Evolutionary conservation across 2,329 filamentous ascomycete genomes (phyloP), one percentile per base, ranked within the genome.

Genomic region (Endothia cerciana): DNA sequence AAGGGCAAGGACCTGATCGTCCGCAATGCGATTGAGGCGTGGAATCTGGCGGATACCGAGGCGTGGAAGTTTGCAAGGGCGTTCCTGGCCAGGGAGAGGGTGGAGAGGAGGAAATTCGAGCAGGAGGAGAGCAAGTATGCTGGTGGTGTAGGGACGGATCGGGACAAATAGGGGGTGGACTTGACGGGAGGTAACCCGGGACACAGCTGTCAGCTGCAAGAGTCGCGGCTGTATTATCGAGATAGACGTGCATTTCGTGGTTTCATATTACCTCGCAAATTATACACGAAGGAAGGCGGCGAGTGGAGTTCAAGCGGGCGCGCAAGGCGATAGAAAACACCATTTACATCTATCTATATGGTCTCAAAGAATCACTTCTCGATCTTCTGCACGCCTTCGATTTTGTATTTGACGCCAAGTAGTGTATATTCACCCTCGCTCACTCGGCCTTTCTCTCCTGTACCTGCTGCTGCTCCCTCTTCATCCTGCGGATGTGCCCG

Each of bases 51-150:
- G 0, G 91, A 94, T 72, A 89, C 88, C 1, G 91, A 94, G 77
- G 87, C 88, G 1, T 94, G 91, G 91, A 87, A 86, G 72, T 94
- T 94, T 73, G 84, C 88, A 5, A 80, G 88, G 45, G 90, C 91
- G 0, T 92, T 85, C 69, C 79, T 88, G 60, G 90, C 89, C 22
- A 79, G 90, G 45, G 80, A 84, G 51, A 78, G 82, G 33, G 80
- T 89, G 56, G 90, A 93, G 80, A 80, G 90, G 65, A 75, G 81
- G 70, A 81, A 85, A 72, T 94, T 90, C 89, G 89, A 92, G 74
- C 85, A 89, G 68, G 85, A 90, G 67, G 89, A 92, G 78, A 83
- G 83, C 69, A 84, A 81, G 70, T 92, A 86, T 74, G 85, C 83
- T 1, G 87, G 86, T 10, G 87, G 87, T 25, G 84, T 85, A n/a